Evolutionary conservation across 495 filamentous ascomycete species (phyloP), one percentile per base, ranked within the genome.

Genomic region (Daldinia vernicosa): DNA sequence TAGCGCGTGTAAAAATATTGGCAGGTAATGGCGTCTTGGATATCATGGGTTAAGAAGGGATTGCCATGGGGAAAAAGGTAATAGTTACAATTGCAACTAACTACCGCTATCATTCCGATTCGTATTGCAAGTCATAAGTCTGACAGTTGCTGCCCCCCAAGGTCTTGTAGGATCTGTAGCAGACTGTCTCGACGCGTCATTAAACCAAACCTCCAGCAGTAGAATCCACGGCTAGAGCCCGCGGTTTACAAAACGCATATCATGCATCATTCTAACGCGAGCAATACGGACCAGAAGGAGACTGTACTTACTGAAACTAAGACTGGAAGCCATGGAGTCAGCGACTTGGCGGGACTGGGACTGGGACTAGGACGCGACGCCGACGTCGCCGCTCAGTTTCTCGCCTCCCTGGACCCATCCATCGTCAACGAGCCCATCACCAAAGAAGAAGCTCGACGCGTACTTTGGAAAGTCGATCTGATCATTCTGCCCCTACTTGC

Each of bases 401-500:
- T 60, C 27, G 58, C 58, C 26, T 60, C 58, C 6, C 24, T 60
- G 14, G 58, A 60, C 58, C 40, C 40, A 15, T 50, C 58, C 40
- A 50, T 60, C 40, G 45, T 33, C 37, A 19, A 33, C 27, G 58
- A 47, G 26, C 58, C 58, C 3, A 50, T 60, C 40, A 60, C 58
- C 2, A 60, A 51, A 24, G 39, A 72, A 64, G 62, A 71, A 45
- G 17, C 58, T 14, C 58, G 58, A n/a, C 58, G 58, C 5, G 12
- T 67, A 17, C 32, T 54, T 58, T 47, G 32, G 47, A 62, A 85
- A 77, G 82, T 85, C 47, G 84, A 85, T 27, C 85, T 84, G 62
- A 67, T 85, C 3, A 80, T 83, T 58, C 83, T 84, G 45, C 83
- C 83, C 19, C 70, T 84, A 1, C 73, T 85, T 15, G 84, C 82